These are phyloP conservation scores for Xylariaceae sp. DNA, from an alignment of 2,329 filamentous ascomycete genomes.

Conservation along the genomic window DNA sequence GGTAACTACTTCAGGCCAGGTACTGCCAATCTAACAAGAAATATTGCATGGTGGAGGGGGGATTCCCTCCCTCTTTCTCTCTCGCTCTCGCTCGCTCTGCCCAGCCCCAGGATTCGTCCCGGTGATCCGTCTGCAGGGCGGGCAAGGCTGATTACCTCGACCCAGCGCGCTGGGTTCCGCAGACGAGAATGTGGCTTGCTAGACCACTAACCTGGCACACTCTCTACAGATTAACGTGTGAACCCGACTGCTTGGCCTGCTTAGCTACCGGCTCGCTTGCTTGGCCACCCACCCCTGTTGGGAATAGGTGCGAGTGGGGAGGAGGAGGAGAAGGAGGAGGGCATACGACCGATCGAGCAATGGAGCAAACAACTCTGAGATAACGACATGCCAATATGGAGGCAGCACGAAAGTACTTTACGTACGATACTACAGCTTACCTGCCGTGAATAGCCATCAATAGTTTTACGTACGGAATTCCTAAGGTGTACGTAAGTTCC, in stretches of 20 bases:
- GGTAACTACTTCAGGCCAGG: neutral
- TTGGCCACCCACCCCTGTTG: neutral
- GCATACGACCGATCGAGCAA: neutral
- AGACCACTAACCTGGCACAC: neutral
- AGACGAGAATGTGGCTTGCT: neutral
- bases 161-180: neutral
- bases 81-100: neutral
- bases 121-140: conserved; percentile 1
- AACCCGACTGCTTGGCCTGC: neutral
- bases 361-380: neutral
- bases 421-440: neutral
- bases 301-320: neutral
- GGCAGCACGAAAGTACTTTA: neutral
- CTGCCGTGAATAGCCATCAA: neutral
- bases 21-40: neutral
- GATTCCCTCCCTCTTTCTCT: neutral
- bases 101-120: neutral
- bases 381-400: neutral
- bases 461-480: neutral
- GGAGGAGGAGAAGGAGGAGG: neutral
- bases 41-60: neutral
- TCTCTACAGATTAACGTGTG: neutral
- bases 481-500: neutral
- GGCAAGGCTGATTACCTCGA: neutral
- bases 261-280: neutral